Evolutionary conservation across 331 rosid species (phyloP).

Genomic region (Phaseolus coccineus): DNA sequence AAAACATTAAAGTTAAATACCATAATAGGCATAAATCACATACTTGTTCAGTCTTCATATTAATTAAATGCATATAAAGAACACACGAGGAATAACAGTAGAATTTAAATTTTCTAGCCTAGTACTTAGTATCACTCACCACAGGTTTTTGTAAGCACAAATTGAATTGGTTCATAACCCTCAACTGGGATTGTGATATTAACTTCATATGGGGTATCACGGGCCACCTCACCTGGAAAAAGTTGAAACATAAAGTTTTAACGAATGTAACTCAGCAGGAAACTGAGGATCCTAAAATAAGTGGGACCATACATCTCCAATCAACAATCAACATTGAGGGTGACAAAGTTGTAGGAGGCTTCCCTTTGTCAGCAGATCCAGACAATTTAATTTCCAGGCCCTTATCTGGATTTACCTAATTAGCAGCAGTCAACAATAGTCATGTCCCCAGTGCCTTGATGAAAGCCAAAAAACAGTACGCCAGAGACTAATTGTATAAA

Average conservation of each 20-base stretch:
- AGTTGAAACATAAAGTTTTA: slow-evolving; percentile 35
- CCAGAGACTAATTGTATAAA: slow-evolving; percentile 39
- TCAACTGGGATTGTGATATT: slow-evolving; percentile 81
- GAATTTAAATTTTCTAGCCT: slow-evolving; percentile 11
- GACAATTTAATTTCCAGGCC: slow-evolving; percentile 74
- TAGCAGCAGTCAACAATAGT: slow-evolving; percentile 45
- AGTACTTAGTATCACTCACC: slow-evolving; percentile 58
- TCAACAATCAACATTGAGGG: slow-evolving; percentile 78
- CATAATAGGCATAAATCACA: slow-evolving; percentile 1
- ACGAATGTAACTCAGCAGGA: slow-evolving; percentile 18
- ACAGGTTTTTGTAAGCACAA: slow-evolving; percentile 83
- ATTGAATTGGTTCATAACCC: slow-evolving; percentile 81
- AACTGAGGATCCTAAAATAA: slow-evolving; percentile 19
- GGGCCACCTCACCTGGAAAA: slow-evolving; percentile 73
- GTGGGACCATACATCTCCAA: slow-evolving; percentile 89
- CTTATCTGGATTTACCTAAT: slow-evolving; percentile 69
- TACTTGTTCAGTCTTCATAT: slow-evolving; percentile 29
- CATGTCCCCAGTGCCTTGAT: slow-evolving; percentile 32
- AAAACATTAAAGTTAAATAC: background rate
- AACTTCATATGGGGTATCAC: slow-evolving; percentile 72
- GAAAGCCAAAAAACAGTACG: slow-evolving; percentile 27
- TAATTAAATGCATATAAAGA: slow-evolving; percentile 16
- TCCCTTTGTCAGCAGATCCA: slow-evolving; percentile 79
- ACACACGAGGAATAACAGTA: background rate
- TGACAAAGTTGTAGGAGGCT: slow-evolving; percentile 87